Base-by-base conservation (phyloP, 2,329 filamentous ascomycete species). In the Fusarium luffae region DNA sequence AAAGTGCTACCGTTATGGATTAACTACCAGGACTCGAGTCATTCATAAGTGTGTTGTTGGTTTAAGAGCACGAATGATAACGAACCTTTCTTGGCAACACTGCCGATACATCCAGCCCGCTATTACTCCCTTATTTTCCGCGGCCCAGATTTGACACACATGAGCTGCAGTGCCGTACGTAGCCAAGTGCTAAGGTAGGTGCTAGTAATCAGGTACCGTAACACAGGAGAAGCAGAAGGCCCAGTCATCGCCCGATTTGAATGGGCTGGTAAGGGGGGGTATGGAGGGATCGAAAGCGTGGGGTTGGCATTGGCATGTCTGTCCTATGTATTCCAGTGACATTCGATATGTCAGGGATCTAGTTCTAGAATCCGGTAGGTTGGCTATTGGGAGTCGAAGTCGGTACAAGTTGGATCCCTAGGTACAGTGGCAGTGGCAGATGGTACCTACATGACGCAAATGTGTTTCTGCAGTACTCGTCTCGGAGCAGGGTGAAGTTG, bases 221-320 rank as follows among this genome's bases (percentile, higher is more conserved):
- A 28, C 30, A 47, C 42, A 14, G 25, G n/a, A 44, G 42, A 57
- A 37, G 41, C 41, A 32, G 46, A 47, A 40, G 13, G 51, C n/a
- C 34, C n/a, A n/a, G 23, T 43, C 42, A 60, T 54, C 25, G 41
- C 47, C 48, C 37, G 51, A 57, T 58, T 25, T 37, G 23, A 41
- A 51, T 52, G 27, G 56, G 25, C 41, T 55, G 49, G 50, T 19
- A 47, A 47, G 27, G 14, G 30, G 30, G 34, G 34, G 34, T 37
- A 42, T 37, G 42, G 41, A n/a, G 18, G 61, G 23, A 54, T 43
- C 41, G 59, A 34, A 47, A 66, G 61, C 64, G 63, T 67, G 63
- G 64, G 64, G 56, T 56, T 66, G 55, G 44, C 34, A 65, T 56
- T 66, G 55, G 44, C 34, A 65, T 49, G 54, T 61, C 37, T 66